Evolutionary conservation across 306 rosid genomes (phyloP).

Genomic region (Quercus alba): DNA sequence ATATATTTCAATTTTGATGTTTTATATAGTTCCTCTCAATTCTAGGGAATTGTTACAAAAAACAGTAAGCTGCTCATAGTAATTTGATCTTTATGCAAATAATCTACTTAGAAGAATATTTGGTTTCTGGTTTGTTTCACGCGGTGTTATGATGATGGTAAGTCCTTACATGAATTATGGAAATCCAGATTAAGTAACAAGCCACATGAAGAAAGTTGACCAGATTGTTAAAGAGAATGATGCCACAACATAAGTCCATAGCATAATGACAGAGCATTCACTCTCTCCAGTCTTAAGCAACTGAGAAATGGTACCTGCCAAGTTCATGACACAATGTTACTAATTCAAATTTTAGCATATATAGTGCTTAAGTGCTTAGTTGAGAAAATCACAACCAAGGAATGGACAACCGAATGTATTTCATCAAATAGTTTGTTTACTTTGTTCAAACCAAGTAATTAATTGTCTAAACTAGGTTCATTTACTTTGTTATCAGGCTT

Average conservation of each 20-base stretch:
- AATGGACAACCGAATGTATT: no score
- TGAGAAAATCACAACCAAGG: background rate
- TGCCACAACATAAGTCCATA: constrained; percentile 8
- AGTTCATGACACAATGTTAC: background rate
- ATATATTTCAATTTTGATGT: background rate
- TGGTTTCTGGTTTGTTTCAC: background rate
- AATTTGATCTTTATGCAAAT: background rate
- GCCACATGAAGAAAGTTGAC: background rate
- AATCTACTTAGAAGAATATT: background rate
- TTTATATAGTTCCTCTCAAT: background rate
- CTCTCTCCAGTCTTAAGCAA: background rate
- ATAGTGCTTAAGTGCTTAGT: background rate
- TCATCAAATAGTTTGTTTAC: no score
- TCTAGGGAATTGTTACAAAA: no score
- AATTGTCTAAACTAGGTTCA: no score
- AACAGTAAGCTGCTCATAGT: background rate
- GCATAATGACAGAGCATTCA: constrained; percentile 3
- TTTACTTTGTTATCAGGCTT: no score
- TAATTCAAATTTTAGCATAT: background rate
- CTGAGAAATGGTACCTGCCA: constrained; percentile 6
- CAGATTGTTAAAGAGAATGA: background rate
- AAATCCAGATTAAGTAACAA: background rate
- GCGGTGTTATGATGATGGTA: background rate
- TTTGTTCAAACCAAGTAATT: no score
- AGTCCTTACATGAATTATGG: background rate